Conservation (phyloP, 2,329 filamentous ascomycete genomes). For the Botrytis fabae region DNA sequence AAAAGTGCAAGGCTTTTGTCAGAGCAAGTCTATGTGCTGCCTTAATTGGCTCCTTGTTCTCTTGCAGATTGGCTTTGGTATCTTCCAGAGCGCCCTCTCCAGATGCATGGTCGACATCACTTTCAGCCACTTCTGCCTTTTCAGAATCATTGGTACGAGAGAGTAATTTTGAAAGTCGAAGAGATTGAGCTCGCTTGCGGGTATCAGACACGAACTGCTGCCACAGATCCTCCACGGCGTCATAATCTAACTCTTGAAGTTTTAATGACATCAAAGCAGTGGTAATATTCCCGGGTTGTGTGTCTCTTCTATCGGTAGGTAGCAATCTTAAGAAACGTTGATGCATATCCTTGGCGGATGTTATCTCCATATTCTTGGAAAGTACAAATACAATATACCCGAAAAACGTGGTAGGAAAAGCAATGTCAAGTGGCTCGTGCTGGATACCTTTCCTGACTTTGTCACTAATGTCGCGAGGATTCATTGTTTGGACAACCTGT, state of each 20-base stretch:
- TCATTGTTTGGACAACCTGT: constrained; percentile 29
- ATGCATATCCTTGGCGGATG: constrained; percentile 56
- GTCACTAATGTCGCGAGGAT: constrained; percentile 35
- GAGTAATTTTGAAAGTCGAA: constrained; percentile 18
- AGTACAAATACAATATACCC: constrained; percentile 58
- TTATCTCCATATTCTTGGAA: constrained; percentile 47
- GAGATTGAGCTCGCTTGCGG: constrained; percentile 45
- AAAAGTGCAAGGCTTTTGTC: constrained; percentile 46
- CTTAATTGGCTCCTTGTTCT: constrained; percentile 20
- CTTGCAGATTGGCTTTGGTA: background rate
- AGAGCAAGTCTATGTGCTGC: constrained; percentile 45
- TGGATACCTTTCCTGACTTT: constrained; percentile 33
- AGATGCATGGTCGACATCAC: background rate
- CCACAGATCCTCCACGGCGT: constrained; percentile 68
- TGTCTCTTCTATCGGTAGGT: constrained; percentile 39
- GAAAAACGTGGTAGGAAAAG: constrained; percentile 46
- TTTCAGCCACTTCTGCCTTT: background rate
- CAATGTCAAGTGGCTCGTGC: constrained; percentile 33
- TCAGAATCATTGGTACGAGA: background rate
- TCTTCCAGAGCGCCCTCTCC: too few relatives aligned
- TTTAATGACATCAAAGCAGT: constrained; percentile 68
- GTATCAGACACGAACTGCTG: constrained; percentile 56
- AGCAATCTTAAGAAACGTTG: constrained; percentile 52
- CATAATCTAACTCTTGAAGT: constrained; percentile 56
- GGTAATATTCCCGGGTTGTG: constrained; percentile 57